Base-by-base conservation (phyloP, 2,329 filamentous ascomycete species). In the Penicillium digitatum region DNA sequence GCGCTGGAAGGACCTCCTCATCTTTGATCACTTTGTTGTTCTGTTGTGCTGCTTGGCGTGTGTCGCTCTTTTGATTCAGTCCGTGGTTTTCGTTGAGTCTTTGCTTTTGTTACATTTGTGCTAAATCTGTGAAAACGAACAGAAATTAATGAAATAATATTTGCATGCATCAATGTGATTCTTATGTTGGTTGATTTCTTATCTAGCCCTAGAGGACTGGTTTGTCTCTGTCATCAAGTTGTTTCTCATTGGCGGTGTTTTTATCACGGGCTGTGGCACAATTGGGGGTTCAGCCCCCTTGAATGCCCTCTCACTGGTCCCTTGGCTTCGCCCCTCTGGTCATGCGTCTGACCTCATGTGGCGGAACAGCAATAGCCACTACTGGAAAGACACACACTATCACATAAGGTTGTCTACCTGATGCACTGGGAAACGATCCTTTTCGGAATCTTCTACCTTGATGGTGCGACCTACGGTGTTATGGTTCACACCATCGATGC, bases 251-350 rank as follows among this genome's bases (percentile, higher is more conserved):
- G 81, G 80, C 3, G 84, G 81, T 53, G 74, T 83, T 37, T 77
- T 85, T 16, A 78, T 79, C 43, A 75, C 76, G 4, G 82, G 78
- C 1, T 79, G 78, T 3, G 82, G 82, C 10, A 82, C 85, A 56
- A 72, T 85, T 26, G 81, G 81, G 18, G 76, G 82, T 1, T 81
- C 81, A 0, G 81, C 81, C 0, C 82, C 75, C 1, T 70, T 86
- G 54, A 86, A 86, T 57, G 80, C 82, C 0, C 73, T 86, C 5
- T 82, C 80, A 0, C 74, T 79, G 78, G 20, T 74, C 73, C 20
- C 45, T 82, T 16, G 78, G 76, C 42, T 81, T 81, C 58, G 78
- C 79, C 22, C 79, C 78, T 0, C 59, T 82, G n/a, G 76, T 75
- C 5, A 71, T 82, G 20, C 67, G 67, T 0, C 79, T 0, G 78